These are phyloP conservation scores for Yarrowia hollandica DNA, from an alignment of 805 yeast species.

Conservation along the genomic window DNA sequence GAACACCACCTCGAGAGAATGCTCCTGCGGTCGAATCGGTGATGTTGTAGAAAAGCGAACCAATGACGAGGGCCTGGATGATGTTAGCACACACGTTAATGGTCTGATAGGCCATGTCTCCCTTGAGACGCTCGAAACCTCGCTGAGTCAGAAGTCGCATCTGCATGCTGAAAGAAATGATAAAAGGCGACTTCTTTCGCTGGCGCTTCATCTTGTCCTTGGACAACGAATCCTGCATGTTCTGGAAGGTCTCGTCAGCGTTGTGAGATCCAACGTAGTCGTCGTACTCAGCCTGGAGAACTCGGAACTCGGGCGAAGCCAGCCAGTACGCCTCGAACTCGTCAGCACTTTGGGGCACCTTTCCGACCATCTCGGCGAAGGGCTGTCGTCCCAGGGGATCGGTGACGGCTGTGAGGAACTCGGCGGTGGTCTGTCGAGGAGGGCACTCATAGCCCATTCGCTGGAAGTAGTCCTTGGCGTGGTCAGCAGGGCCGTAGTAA, in stretches of 20 bases:
- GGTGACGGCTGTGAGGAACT: slow-evolving; percentile 67
- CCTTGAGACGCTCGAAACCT: slow-evolving; percentile 56
- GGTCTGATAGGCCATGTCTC: slow-evolving; percentile 55
- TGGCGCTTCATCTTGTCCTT: slow-evolving; percentile 46
- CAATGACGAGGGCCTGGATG: slow-evolving; percentile 59
- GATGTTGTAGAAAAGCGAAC: slow-evolving; percentile 61
- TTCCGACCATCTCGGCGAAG: slow-evolving; percentile 49
- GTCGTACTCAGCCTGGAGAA: slow-evolving; percentile 50
- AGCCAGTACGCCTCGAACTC: slow-evolving; percentile 65
- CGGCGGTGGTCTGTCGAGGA: slow-evolving; percentile 67
- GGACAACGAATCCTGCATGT: slow-evolving; percentile 43
- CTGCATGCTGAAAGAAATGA: slow-evolving; percentile 51
- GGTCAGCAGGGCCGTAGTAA: slow-evolving; percentile 58
- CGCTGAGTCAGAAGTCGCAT: slow-evolving; percentile 51
- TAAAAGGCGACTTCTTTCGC: slow-evolving; percentile 47
- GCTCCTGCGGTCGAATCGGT: slow-evolving; percentile 55
- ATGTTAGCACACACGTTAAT: slow-evolving; percentile 51
- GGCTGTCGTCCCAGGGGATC: slow-evolving; percentile 62
- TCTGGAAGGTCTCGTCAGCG: slow-evolving; percentile 42
- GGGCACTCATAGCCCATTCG: slow-evolving; percentile 67
- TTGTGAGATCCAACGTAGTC: slow-evolving; percentile 42
- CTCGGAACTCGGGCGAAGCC: slow-evolving; percentile 49
- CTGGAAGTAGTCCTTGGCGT: slow-evolving; percentile 59
- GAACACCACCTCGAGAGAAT: slow-evolving; percentile 62
- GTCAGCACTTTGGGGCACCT: slow-evolving; percentile 60